These are phyloP conservation scores for Phytophthora colocasiae DNA, from an alignment of 352 stramenopile species.

Conservation along the genomic window DNA sequence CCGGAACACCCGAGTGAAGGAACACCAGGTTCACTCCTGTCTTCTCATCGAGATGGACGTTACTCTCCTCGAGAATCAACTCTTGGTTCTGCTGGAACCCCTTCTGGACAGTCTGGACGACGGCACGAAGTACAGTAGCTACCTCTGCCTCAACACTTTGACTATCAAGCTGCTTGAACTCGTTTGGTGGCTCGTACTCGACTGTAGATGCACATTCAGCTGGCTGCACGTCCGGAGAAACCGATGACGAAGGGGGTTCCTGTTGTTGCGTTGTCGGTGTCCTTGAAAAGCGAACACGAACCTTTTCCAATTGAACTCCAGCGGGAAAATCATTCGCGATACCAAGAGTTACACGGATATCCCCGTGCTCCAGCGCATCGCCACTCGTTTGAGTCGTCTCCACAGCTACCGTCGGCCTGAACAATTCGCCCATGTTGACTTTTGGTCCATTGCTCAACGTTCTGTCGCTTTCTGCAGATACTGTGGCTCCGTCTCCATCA, in stretches of 20 bases:
- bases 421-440: constrained; percentile 65
- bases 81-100: constrained; percentile 4
- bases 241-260: too few relatives aligned
- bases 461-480: background rate
- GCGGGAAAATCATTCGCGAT: constrained; percentile 69
- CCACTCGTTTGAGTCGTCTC: constrained; percentile 64
- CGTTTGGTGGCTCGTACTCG: background rate
- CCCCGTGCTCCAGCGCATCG: constrained; percentile 54
- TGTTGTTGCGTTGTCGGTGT: background rate
- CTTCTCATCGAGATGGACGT: constrained; percentile 70
- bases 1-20: constrained; percentile 46
- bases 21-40: constrained; percentile 62
- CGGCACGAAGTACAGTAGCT: background rate
- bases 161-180: background rate
- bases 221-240: background rate
- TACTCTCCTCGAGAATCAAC: constrained; percentile 56
- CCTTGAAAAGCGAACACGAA: constrained; percentile 54
- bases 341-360: constrained; percentile 62
- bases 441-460: constrained; percentile 11
- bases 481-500: background rate
- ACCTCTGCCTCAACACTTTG: constrained; percentile 4
- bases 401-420: constrained; percentile 52
- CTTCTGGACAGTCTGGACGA: background rate
- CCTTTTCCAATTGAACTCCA: constrained; percentile 61
- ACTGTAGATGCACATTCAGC: background rate